Base-by-base conservation (phyloP, 331 rosid species). In the Acacia pycnantha region DNA sequence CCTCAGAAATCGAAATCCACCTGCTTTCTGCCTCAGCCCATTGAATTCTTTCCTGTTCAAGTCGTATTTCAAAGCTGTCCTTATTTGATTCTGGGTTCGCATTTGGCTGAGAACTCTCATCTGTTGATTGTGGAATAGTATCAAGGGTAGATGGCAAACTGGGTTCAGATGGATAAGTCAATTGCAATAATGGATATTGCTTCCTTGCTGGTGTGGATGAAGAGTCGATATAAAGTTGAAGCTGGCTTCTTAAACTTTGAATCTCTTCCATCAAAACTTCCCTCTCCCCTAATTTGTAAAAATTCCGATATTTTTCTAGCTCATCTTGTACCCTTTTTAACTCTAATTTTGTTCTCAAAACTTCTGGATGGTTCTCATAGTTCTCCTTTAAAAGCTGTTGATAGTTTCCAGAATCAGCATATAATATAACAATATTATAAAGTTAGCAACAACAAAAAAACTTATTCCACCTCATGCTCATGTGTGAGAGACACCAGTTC, bases 221-320 rank as follows among this genome's bases (percentile, higher is more conserved):
- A 18, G 91, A 85, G 84, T 92, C 98, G 22, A 90, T 81, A 68
- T 96, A 96, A 82, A 83, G 88, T 83, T 91, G 95, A 84, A 96
- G 94, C 87, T 96, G 99, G 87, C 90, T 90, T 84, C 98, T 92
- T 77, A 96, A 84, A 86, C 90, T 93, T 73, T 94, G 97, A 84
- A 96, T 86, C 87, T 96, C 99, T 86, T 96, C 98, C 90, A 92
- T 82, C 91, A 96, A 83, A 67, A 96, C 97, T 85, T 96, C 98
- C 87, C 88, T 91, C 94, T 96, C 99, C 65, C 90, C 98, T 85
- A 90, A 84, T 69, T 94, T 93, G 79, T 78, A 86, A 83, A 96
- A 94, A 84, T 87, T 94, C 35, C 89, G 88, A 74, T 87, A 88
- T 78, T 86, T 84, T 78, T 92, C 94, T 84, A 94, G 83, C 84